Evolutionary conservation across 495 filamentous ascomycete species (phyloP).

Genomic region (Sporormia fimetaria): DNA sequence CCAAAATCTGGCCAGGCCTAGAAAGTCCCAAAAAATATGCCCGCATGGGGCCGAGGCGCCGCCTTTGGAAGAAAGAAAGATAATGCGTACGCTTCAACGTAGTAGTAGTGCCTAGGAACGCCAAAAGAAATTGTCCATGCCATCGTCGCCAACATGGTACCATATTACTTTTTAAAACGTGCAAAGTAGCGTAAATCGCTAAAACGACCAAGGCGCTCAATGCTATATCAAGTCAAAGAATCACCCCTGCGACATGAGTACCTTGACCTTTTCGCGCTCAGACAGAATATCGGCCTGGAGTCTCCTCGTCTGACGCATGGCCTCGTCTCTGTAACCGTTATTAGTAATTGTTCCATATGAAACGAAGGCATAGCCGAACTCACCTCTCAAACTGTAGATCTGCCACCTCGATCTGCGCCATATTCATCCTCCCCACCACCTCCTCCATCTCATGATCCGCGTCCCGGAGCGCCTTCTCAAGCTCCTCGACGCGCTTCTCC

Average conservation of each 20-base stretch:
- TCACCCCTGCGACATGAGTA: conserved; percentile 26
- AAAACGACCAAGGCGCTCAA: too few relatives aligned
- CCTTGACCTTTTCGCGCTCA: conserved; percentile 46
- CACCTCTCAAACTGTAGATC: conserved; percentile 82
- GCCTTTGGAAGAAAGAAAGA: too few relatives aligned
- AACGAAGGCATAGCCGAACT: conserved; percentile 19
- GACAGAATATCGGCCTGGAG: conserved; percentile 54
- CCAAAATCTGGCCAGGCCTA: too few relatives aligned
- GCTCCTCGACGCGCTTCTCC: conserved; percentile 59
- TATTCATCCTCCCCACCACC: conserved; percentile 83
- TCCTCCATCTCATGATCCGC: conserved; percentile 89
- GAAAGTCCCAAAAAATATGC: too few relatives aligned
- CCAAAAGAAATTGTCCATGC: too few relatives aligned
- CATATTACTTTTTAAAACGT: too few relatives aligned
- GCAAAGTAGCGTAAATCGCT: too few relatives aligned
- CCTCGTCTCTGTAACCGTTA: conserved; percentile 54
- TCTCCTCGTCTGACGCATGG: conserved; percentile 66
- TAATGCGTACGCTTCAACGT: too few relatives aligned
- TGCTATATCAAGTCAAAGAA: too few relatives aligned
- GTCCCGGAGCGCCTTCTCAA: conserved; percentile 69
- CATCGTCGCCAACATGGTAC: too few relatives aligned
- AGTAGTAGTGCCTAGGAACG: too few relatives aligned
- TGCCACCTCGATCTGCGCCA: conserved; percentile 87
- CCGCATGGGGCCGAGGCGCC: too few relatives aligned
- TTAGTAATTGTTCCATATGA: conserved; percentile 27